Evolutionary conservation across 768 basidiomycete species (phyloP), one percentile per base, ranked within the genome.

Genomic region (Leccinum uliginosum): DNA sequence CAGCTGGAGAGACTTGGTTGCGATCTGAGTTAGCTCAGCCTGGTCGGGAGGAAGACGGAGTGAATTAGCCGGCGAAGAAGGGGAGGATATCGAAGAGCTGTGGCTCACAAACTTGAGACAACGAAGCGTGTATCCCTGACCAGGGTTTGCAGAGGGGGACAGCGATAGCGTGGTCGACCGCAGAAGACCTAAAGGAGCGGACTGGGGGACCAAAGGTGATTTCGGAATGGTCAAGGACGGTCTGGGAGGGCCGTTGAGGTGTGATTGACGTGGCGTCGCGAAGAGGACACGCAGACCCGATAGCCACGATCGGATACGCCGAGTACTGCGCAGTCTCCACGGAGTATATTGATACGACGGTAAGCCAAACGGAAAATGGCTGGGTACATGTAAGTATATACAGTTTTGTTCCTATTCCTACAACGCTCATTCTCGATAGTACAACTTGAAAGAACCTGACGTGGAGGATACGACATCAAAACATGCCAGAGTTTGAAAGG

Each of bases 211-310:
- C 23, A 64, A 40, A n/a, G 67, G 64, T 1, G 69, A 64, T 17
- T 57, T 68, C 1, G 71, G 71, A 15, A 72, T 63, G 3, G 58
- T 62, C 55, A 68, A 51, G 1, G 68, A 66, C 24, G 68, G 62
- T 23, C 68, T 60, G 3, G 70, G 62, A 3, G 48, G 59, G 14
- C 57, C 48, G 15, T 44, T 55, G 40, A 62, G 51, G 15, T n/a
- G n/a, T n/a, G n/a, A n/a, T n/a, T n/a, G n/a, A n/a, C n/a, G n/a
- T n/a, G n/a, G n/a, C n/a, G n/a, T n/a, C n/a, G n/a, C n/a, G n/a
- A n/a, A n/a, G n/a, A n/a, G n/a, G n/a, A n/a, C n/a, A n/a, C n/a
- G n/a, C n/a, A n/a, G n/a, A n/a, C n/a, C n/a, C n/a, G n/a, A n/a
- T n/a, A n/a, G n/a, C n/a, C n/a, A n/a, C n/a, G n/a, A n/a, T n/a